phyloP scores from a whole-genome alignment of 331 rosid species.

The Rhamnella rubrinervis region DNA sequence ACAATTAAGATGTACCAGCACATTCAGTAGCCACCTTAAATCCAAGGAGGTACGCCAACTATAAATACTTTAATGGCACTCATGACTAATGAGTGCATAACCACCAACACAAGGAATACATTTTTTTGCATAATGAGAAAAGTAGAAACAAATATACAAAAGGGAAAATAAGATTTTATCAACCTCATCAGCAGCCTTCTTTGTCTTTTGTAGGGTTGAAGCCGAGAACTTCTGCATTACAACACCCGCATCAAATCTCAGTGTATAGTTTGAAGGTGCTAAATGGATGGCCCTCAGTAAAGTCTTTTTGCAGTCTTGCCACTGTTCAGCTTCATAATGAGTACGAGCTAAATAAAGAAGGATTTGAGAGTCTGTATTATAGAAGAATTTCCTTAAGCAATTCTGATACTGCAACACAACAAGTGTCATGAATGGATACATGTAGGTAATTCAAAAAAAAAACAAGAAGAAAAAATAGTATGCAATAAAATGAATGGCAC shows the following conservation, averaged over 20 bases:
- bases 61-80: too few relatives aligned
- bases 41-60: too few relatives aligned
- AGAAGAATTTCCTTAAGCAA: constrained; percentile 91
- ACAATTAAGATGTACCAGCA: neutral
- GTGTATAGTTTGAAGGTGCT: constrained; percentile 93
- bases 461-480: constrained; percentile 13
- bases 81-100: too few relatives aligned
- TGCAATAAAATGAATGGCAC: constrained; percentile 18
- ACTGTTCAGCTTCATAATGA: constrained; percentile 95
- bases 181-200: constrained; percentile 98
- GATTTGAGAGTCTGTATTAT: constrained; percentile 92
- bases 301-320: constrained; percentile 99
- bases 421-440: constrained; percentile 31
- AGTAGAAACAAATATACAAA: neutral
- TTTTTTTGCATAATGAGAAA: neutral
- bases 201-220: constrained; percentile 84
- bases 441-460: constrained; percentile 17
- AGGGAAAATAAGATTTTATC: neutral
- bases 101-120: too few relatives aligned
- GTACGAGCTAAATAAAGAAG: constrained; percentile 96
- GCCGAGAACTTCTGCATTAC: constrained; percentile 98
- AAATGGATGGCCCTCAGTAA: constrained; percentile 91
- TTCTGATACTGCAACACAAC: constrained; percentile 85
- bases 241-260: constrained; percentile 97
- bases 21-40: too few relatives aligned